phyloP scores from a whole-genome alignment of 2,329 filamentous ascomycete species.

The Aureobasidium subglaciale region DNA sequence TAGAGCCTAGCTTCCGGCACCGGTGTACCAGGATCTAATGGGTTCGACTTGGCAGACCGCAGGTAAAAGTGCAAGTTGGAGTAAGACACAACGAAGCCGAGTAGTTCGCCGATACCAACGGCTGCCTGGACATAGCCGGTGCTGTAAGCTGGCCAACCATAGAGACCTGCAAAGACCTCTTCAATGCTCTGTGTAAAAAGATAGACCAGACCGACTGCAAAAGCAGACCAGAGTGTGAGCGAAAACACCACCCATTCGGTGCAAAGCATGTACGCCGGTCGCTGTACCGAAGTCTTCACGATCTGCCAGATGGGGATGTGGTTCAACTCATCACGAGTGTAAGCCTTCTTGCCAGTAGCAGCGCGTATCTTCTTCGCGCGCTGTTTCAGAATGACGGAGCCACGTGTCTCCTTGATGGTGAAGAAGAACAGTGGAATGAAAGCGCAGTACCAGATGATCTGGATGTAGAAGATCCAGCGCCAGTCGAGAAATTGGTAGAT shows the following conservation, averaged over 20 bases:
- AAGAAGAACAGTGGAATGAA: slow-evolving; percentile 35
- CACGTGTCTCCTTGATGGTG: slow-evolving; percentile 41
- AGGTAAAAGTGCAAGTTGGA: slow-evolving; percentile 32
- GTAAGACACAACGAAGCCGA: slow-evolving; percentile 29
- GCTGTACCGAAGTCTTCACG: slow-evolving; percentile 27
- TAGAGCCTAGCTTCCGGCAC: slow-evolving; percentile 43
- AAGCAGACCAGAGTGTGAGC: slow-evolving; percentile 43
- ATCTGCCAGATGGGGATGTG: slow-evolving; percentile 26
- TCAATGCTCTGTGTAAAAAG: slow-evolving; percentile 44
- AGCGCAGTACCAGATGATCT: slow-evolving; percentile 39
- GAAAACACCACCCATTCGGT: slow-evolving; percentile 45
- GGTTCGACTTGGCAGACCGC: slow-evolving; percentile 32
- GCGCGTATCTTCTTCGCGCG: slow-evolving; percentile 31
- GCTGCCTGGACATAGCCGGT: slow-evolving; percentile 41
- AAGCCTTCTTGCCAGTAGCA: slow-evolving; percentile 22
- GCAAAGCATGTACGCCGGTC: slow-evolving; percentile 36
- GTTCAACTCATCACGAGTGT: slow-evolving; percentile 31
- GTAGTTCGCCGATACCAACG: slow-evolving; percentile 39
- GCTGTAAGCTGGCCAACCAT: slow-evolving; percentile 35
- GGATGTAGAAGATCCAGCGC: slow-evolving; percentile 35
- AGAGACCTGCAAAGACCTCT: slow-evolving; percentile 35
- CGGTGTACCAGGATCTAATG: slow-evolving; percentile 29
- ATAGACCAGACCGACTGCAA: slow-evolving; percentile 42
- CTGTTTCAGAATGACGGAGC: slow-evolving; percentile 38
- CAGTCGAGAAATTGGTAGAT: slow-evolving; percentile 29